Evolutionary conservation across 495 filamentous ascomycete genomes (phyloP), one percentile per base, ranked within the genome.

Genomic region (Cercophora scortea): DNA sequence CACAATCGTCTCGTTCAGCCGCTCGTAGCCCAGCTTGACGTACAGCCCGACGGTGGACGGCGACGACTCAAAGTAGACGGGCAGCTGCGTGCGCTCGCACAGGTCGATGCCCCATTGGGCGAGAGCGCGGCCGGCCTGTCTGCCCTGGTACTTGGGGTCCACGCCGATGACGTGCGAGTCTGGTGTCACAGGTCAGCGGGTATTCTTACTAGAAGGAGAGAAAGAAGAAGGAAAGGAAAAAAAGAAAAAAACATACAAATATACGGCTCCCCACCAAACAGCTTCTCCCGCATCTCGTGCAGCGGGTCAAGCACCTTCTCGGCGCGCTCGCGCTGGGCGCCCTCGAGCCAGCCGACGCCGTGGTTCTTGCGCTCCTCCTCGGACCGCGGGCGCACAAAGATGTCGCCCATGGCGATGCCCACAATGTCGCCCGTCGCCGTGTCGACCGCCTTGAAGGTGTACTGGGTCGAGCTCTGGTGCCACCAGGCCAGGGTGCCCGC

Each of bases 61-160:
- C 15, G 64, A 67, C 18, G 64, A 49, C 56, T 67, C 64, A 38
- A 65, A 67, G 49, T 67, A 67, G 8, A 65, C 35, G 51, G 75
- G 72, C 9, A 78, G 52, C 1, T 57, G 52, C 25, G 68, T 61
- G 16, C 64, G 58, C 43, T 77, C 71, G 6, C 69, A 70, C 6
- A 66, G 58, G 0, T 61, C 57, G 32, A 75, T 54, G 15, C 73
- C 76, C 71, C 69, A 78, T 47, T 65, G 57, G 6, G 72, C 59
- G 0, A 79, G 48, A 18, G 58, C 64, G 0, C 63, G 59, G 1
- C 67, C 76, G 0, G 71, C 59, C n/a, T 71, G 68, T 1, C 56
- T 60, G 7, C 74, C 71, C 44, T 78, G 71, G 45, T 69, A 58
- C 13, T 38, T 49, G 19, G 66, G 66, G 36, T 60, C 49, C 15